A percentile compares a stretch with the other conserved stretches of the same genome.
phyloP scores from a whole-genome alignment of 2,329 filamentous ascomycete genomes.

The Stagonosporopsis vannaccii region DNA sequence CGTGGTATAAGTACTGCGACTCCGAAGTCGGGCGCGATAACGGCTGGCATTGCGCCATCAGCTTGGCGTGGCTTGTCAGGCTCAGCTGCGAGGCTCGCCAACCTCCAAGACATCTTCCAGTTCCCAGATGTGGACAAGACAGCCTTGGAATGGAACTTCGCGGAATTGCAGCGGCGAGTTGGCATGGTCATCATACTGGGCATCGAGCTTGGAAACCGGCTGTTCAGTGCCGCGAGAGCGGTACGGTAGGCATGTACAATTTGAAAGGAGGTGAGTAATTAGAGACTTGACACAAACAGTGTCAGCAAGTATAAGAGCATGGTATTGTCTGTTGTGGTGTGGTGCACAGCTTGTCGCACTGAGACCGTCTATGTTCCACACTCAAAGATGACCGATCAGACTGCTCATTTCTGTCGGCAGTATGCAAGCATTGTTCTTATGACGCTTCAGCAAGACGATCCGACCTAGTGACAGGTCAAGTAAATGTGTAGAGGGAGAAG shows the following conservation, averaged over 20 bases:
- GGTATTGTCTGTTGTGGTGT: neutral
- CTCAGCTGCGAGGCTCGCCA: constrained; percentile 15
- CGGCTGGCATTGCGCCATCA: constrained; percentile 17
- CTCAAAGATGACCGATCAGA: neutral
- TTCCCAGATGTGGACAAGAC: constrained; percentile 5
- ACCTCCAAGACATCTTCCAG: constrained; percentile 1
- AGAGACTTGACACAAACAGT: neutral
- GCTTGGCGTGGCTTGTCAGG: constrained; percentile 19
- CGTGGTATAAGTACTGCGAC: constrained; percentile 13
- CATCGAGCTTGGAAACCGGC: neutral
- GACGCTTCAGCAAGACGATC: neutral
- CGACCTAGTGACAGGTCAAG: too few species aligned
- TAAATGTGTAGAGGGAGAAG: too few species aligned
- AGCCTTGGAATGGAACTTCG: constrained; percentile 1
- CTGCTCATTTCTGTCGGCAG: neutral
- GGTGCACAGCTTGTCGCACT: neutral
- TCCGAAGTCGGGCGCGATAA: constrained; percentile 21
- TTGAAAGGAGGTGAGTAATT: neutral
- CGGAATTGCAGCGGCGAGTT: neutral
- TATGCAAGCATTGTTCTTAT: neutral
- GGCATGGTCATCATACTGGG: neutral
- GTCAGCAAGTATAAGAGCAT: neutral
- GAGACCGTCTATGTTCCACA: neutral
- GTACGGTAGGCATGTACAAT: neutral
- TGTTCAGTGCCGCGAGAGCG: neutral